A percentile compares a stretch with the other conserved stretches of the same genome.
Evolutionary conservation across 352 stramenopile genomes (phyloP).

Genomic region (Pythium rhizo-oryzae): DNA sequence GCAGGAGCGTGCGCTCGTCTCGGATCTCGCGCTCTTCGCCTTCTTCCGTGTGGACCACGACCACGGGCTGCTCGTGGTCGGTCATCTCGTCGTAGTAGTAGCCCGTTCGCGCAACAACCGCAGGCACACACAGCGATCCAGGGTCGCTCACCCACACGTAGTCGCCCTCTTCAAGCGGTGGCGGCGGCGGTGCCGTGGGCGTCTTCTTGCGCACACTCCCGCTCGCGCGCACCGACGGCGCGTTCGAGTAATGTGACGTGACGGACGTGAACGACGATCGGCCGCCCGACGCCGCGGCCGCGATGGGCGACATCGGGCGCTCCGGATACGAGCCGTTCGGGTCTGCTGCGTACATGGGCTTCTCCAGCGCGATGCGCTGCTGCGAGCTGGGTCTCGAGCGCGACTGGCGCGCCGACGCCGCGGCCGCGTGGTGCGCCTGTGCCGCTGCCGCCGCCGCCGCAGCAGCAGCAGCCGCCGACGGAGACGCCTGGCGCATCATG

Average conservation of each 20-base stretch:
- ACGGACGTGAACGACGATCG: constrained; percentile 15
- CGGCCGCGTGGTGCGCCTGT: constrained; percentile 10
- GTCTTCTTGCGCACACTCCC: constrained; percentile 10
- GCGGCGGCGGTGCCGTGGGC: constrained; percentile 4
- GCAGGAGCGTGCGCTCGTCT: constrained; percentile 52
- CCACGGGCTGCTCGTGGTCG: constrained; percentile 68
- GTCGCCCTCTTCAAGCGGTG: constrained; percentile 59
- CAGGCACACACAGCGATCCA: constrained; percentile 50
- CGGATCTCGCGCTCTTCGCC: constrained; percentile 78
- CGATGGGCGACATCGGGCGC: constrained; percentile 16
- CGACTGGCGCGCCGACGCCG: constrained; percentile 7
- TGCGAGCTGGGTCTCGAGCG: constrained; percentile 15
- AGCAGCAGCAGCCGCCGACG: constrained; percentile 7
- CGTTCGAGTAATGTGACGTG: constrained; percentile 5
- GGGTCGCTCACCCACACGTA: constrained; percentile 71
- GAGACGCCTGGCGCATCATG: too few relatives aligned
- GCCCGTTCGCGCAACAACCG: constrained; percentile 62
- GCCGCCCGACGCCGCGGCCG: not conserved
- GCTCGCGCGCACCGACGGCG: constrained; percentile 1
- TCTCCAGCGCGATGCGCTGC: constrained; percentile 16
- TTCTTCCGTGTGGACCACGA: constrained; percentile 82
- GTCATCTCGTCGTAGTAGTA: constrained; percentile 60
- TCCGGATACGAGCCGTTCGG: constrained; percentile 13
- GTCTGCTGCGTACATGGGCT: too few relatives aligned
- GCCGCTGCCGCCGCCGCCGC: constrained; percentile 10